Evolutionary conservation across 768 basidiomycete species (phyloP).

Genomic region (Suillus bovinus): DNA sequence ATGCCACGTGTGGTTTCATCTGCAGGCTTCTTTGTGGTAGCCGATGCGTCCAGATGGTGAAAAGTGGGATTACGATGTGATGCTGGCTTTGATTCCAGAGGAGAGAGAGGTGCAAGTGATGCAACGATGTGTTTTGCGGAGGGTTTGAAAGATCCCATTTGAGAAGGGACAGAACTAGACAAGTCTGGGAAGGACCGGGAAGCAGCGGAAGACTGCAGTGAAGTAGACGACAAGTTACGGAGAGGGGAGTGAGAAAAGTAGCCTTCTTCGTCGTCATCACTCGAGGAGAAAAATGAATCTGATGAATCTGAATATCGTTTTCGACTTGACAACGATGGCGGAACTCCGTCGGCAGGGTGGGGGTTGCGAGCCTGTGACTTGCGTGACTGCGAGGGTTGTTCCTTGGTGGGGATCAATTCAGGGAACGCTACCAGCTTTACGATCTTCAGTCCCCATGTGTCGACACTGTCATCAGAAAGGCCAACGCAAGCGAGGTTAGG

Average conservation of each 20-base stretch:
- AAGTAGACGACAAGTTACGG: constrained; percentile 35
- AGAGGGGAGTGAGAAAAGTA: constrained; percentile 62
- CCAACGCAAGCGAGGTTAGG: constrained; percentile 79
- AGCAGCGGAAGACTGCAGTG: constrained; percentile 32
- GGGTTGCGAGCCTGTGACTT: background rate
- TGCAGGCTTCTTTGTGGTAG: constrained; percentile 16
- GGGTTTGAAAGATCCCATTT: constrained; percentile 35
- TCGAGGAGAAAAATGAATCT: constrained; percentile 27
- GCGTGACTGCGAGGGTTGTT: constrained; percentile 4
- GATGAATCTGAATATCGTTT: constrained; percentile 24
- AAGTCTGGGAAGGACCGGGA: constrained; percentile 49
- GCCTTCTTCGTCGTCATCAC: constrained; percentile 45
- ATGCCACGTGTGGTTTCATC: constrained; percentile 11
- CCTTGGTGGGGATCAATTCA: constrained; percentile 55
- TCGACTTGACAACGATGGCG: constrained; percentile 12
- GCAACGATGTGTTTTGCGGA: constrained; percentile 39
- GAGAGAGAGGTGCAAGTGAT: constrained; percentile 34
- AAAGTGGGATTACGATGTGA: constrained; percentile 13
- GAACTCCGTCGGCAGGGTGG: constrained; percentile 1
- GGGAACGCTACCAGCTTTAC: constrained; percentile 78
- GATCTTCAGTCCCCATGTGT: constrained; percentile 76
- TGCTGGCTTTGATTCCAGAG: constrained; percentile 20
- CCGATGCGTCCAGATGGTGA: constrained; percentile 10
- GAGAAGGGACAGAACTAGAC: constrained; percentile 28
- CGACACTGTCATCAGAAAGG: constrained; percentile 63